These are phyloP conservation scores for Neurospora africana DNA, from an alignment of 495 filamentous ascomycete species.

Conservation along the genomic window DNA sequence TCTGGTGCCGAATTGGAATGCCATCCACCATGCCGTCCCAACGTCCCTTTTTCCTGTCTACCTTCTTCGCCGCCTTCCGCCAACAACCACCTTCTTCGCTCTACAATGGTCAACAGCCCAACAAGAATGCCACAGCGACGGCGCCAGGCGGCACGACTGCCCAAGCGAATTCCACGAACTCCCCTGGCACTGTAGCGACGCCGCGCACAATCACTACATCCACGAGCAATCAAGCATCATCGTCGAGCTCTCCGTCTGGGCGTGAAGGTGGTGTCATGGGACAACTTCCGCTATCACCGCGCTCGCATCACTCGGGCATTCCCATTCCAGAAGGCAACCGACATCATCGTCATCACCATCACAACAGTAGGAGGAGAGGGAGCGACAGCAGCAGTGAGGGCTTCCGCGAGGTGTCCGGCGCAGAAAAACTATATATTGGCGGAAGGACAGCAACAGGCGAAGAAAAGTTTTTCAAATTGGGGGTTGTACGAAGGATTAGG, in stretches of 20 bases:
- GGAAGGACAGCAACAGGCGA: conserved; percentile 76
- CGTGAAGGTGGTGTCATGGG: conserved; percentile 30
- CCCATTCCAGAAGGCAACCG: conserved; percentile 27
- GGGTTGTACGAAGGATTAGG: conserved; percentile 43
- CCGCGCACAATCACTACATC: conserved; percentile 19
- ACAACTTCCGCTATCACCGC: conserved; percentile 33
- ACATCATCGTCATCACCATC: conserved; percentile 5
- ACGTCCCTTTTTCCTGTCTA: conserved; percentile 69
- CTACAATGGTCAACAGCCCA: conserved; percentile 27
- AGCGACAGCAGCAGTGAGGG: conserved; percentile 70
- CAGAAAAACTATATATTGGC: conserved; percentile 80
- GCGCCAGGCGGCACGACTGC: conserved; percentile 16
- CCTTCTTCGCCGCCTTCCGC: conserved; percentile 78
- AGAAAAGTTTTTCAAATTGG: conserved; percentile 72
- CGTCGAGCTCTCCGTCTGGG: conserved; percentile 20
- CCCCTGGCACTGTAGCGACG: conserved; percentile 13
- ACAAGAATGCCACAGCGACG: conserved; percentile 29
- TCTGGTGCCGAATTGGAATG: not conserved
- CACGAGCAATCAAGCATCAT: conserved; percentile 20
- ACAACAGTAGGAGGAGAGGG: conserved; percentile 48
- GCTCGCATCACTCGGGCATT: conserved; percentile 24
- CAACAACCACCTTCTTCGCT: conserved; percentile 28
- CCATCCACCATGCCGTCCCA: conserved; percentile 54
- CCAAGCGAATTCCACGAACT: not conserved
- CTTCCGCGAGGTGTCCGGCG: conserved; percentile 64